Evolutionary conservation across 352 stramenopile genomes (phyloP).

Genomic region (Phytopythium chamaehyphon): DNA sequence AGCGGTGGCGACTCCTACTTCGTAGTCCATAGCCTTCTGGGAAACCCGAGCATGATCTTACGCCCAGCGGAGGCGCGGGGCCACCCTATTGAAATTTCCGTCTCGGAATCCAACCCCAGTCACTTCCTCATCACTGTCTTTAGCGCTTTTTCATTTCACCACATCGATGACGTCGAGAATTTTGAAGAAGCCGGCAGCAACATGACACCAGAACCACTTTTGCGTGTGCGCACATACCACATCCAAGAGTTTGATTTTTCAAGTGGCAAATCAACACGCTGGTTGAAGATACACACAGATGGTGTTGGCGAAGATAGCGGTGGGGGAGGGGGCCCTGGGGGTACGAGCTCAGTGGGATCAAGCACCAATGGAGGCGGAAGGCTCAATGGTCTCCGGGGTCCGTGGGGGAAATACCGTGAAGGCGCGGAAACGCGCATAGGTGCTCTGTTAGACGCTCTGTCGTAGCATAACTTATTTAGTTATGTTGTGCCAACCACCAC

Average conservation of each 20-base stretch:
- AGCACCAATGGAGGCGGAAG: conserved; percentile 1
- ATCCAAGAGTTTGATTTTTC: conserved; percentile 81
- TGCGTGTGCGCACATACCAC: conserved; percentile 66
- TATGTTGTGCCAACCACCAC: no score
- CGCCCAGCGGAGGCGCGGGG: conserved; percentile 62
- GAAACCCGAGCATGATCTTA: conserved; percentile 71
- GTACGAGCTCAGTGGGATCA: neutral
- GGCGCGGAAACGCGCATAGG: conserved; percentile 31
- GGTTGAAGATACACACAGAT: conserved; percentile 56
- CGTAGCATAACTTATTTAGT: conserved; percentile 8
- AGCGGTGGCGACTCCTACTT: conserved; percentile 80
- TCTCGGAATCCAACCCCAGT: conserved; percentile 44
- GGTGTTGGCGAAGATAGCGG: conserved; percentile 46
- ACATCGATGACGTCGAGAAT: conserved; percentile 74
- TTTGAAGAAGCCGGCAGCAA: conserved; percentile 37
- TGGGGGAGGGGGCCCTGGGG: conserved; percentile 7
- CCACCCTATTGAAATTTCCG: conserved; percentile 70
- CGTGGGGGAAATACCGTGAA: conserved; percentile 14
- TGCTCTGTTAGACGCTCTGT: conserved; percentile 33
- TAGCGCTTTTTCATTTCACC: conserved; percentile 73
- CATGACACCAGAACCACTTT: conserved; percentile 51
- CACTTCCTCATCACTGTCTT: conserved; percentile 76
- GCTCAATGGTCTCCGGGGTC: conserved; percentile 1
- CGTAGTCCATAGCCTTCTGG: conserved; percentile 68
- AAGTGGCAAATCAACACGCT: conserved; percentile 61